These are phyloP conservation scores for Cyclanthera cordifolia DNA, from an alignment of 306 rosid genomes.

Conservation along the genomic window DNA sequence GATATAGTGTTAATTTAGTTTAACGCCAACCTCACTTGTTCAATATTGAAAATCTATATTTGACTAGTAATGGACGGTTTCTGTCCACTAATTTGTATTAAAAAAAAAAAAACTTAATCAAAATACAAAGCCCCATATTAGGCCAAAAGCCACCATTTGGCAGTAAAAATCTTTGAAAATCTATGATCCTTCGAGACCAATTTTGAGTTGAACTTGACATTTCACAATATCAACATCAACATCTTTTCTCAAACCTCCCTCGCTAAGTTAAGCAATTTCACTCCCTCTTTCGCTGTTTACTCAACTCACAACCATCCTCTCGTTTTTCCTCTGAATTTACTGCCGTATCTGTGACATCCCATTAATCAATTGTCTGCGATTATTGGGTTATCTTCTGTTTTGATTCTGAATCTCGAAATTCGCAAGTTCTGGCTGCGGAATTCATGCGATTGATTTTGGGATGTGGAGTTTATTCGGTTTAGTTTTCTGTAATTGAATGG, in stretches of 20 bases:
- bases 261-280: background rate
- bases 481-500: slow-evolving; percentile 34
- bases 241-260: slow-evolving; percentile 4
- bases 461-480: slow-evolving; percentile 11
- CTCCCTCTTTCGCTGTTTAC: slow-evolving; percentile 12
- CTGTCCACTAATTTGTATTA: no score
- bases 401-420: background rate
- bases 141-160: background rate
- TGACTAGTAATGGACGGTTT: no score
- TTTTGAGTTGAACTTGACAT: background rate
- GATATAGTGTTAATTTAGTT: no score
- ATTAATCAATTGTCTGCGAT: slow-evolving; percentile 5
- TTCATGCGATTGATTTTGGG: background rate
- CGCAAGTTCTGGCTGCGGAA: background rate
- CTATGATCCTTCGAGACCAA: slow-evolving; percentile 3
- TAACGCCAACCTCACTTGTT: no score
- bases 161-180: slow-evolving; percentile 11
- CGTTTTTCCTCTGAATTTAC: background rate
- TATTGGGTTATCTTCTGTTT: background rate
- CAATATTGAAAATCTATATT: no score
- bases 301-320: slow-evolving; percentile 26
- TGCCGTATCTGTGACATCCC: background rate
- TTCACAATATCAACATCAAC: slow-evolving; percentile 24
- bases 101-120: background rate
- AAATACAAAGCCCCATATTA: background rate